A percentile compares a stretch with the other conserved stretches of the same genome.
Evolutionary conservation across 192 early-diverging fungal genomes (phyloP).

Genomic region (Rhizophagus sp.): DNA sequence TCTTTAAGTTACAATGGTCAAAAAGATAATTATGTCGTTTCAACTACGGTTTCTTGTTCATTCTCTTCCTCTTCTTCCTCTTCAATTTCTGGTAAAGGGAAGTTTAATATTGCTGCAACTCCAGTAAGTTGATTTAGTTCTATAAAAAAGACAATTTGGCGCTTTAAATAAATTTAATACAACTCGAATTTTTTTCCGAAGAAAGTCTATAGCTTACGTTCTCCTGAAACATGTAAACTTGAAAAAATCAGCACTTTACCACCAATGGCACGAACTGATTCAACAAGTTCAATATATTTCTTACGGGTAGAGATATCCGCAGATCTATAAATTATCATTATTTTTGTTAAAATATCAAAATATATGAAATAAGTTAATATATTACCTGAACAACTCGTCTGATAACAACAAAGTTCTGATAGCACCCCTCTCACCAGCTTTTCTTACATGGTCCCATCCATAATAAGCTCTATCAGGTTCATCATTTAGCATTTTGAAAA

Average conservation of each 20-base stretch:
- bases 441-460: constrained; percentile 81
- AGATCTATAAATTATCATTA: constrained; percentile 49
- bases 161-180: not conserved
- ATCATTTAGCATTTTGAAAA: constrained; percentile 87
- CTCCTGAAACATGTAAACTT: constrained; percentile 92
- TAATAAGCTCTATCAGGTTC: constrained; percentile 94
- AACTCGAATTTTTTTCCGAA: too few relatives aligned
- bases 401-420: constrained; percentile 89
- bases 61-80: constrained; percentile 46
- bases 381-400: constrained; percentile 85
- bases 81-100: constrained; percentile 87
- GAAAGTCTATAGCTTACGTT: constrained; percentile 58
- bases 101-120: constrained; percentile 90
- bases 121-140: constrained; percentile 92
- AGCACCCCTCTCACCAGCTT: constrained; percentile 83
- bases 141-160: constrained; percentile 30
- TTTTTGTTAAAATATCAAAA: constrained; percentile 17
- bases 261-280: constrained; percentile 70
- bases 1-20: not conserved
- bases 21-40: not conserved
- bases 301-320: constrained; percentile 81
- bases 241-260: constrained; percentile 89
- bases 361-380: constrained; percentile 10
- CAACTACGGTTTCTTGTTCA: constrained; percentile 28
- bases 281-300: constrained; percentile 88